phyloP scores from a whole-genome alignment of 2,329 filamentous ascomycete species.

The Sordariomycetes sp. region DNA sequence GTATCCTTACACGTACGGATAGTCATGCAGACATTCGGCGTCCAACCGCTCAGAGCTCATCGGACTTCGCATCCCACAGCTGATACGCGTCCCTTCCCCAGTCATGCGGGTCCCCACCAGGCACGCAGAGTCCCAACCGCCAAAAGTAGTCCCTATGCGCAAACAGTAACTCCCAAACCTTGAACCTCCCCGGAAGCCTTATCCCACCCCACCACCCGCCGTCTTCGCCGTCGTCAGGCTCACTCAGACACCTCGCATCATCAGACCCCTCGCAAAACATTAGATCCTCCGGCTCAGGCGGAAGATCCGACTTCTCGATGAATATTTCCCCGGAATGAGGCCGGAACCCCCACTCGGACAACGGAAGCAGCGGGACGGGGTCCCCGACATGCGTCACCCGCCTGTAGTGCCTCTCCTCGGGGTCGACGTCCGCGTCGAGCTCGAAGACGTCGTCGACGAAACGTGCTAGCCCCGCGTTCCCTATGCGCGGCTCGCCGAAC shows the following conservation, averaged over 20 bases:
- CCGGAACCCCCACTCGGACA: slow-evolving; percentile 76
- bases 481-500: slow-evolving; percentile 72
- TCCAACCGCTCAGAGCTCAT: slow-evolving; percentile 20
- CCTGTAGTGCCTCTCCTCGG: slow-evolving; percentile 40
- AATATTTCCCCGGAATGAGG: slow-evolving; percentile 82
- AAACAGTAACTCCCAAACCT: slow-evolving; percentile 87
- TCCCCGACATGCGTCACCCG: slow-evolving; percentile 79
- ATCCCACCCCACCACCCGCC: slow-evolving; percentile 16
- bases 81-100: slow-evolving; percentile 44
- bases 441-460: slow-evolving; percentile 42
- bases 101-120: slow-evolving; percentile 58
- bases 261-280: slow-evolving; percentile 55
- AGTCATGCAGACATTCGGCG: background rate
- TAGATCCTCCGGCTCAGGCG: slow-evolving; percentile 58
- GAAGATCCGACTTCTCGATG: slow-evolving; percentile 59
- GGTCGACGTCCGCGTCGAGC: slow-evolving; percentile 17
- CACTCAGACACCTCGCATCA: slow-evolving; percentile 60
- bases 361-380: slow-evolving; percentile 76
- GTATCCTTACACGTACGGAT: background rate
- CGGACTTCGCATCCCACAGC: slow-evolving; percentile 14
- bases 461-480: slow-evolving; percentile 40
- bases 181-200: slow-evolving; percentile 32
- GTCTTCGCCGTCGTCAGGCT: slow-evolving; percentile 24
- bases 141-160: slow-evolving; percentile 96
- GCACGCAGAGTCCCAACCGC: slow-evolving; percentile 79